Evolutionary conservation across 2,329 filamentous ascomycete species (phyloP), one percentile per base, ranked within the genome.

Genomic region (Biscogniauxia marginata): DNA sequence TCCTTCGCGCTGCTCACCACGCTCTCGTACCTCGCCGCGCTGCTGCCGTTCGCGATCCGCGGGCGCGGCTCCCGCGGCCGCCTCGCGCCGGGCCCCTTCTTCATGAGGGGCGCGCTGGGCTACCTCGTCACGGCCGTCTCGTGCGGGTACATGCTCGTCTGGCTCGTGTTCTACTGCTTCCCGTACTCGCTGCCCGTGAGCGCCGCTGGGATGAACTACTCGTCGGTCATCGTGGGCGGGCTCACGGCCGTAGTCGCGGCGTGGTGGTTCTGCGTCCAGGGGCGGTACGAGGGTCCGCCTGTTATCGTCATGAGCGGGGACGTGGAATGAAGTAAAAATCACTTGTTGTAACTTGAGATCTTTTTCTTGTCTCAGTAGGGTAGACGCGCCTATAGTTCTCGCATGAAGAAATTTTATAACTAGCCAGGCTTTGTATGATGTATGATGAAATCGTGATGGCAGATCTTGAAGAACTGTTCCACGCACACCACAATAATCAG

Each of bases 91-190:
- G 86, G 86, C 0, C 81, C 81, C 0, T 89, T 87, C 63, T 78
- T 74, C 59, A 81, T 88, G 76, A 71, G 73, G 1, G 73, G 75
- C 2, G 61, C 61, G 9, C 46, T 77, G 1, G 83, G 80, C 0
- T 84, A 81, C 57, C 58, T 71, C 0, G 71, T 88, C 2, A 84
- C 84, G 30, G 71, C 73, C 2, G 62, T 84, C 0, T 76, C 81
- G 1, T 80, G 82, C 60, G 66, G 73, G 0, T 89, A 88, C 65
- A 85, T 88, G 61, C 57, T 80, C 3, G 79, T 80, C 0, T 88
- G 84, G 69, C 78, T 84, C 3, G 79, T 88, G 7, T 83, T 89
- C 39, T 89, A 85, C 67, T 86, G 82, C 65, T 88, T 84, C 64
- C 81, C 82, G 0, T 76, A 75, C 50, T 65, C 74, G 0, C 54